Conservation (phyloP, 1,284 basidiomycete genomes). For the Flammula alnicola region DNA sequence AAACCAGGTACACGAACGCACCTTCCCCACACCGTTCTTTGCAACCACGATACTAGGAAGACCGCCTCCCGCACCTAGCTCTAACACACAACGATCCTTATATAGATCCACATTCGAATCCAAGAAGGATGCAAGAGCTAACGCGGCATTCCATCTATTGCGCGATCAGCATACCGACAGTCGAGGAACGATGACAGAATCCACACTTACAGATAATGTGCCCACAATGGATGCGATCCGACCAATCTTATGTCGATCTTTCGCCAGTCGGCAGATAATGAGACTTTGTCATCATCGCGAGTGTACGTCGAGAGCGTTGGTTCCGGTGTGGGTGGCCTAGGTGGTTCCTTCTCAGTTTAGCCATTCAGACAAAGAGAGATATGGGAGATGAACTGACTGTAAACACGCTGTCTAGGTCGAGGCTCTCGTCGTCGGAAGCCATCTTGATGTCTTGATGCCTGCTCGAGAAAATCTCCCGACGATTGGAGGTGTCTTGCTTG, state of each 20-base stretch:
- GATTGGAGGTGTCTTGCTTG: too few relatives aligned
- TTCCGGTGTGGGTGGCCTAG: conserved; percentile 64
- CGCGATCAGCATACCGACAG: conserved; percentile 1
- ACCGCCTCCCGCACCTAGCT: conserved; percentile 93
- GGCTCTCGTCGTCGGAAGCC: conserved; percentile 25
- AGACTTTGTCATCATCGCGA: conserved; percentile 33
- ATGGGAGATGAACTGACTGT: conserved; percentile 29
- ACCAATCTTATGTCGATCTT: conserved; percentile 76
- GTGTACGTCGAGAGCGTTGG: conserved; percentile 55
- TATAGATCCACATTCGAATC: conserved; percentile 59
- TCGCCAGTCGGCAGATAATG: conserved; percentile 36
- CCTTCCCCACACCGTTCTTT: conserved; percentile 69
- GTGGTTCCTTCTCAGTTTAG: conserved; percentile 40
- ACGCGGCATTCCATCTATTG: conserved; percentile 84
- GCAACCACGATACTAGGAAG: conserved; percentile 81
- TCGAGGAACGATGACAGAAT: neutral
- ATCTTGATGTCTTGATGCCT: too few relatives aligned
- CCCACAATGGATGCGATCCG: conserved; percentile 91
- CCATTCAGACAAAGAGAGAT: conserved; percentile 3
- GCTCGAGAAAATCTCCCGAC: too few relatives aligned
- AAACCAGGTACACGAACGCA: conserved; percentile 32
- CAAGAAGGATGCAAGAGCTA: conserved; percentile 76
- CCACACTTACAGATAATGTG: conserved; percentile 76
- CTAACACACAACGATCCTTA: conserved; percentile 62
- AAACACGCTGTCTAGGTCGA: conserved; percentile 35